Evolutionary conservation across 345 rosid species (phyloP), one percentile per base, ranked within the genome.

Genomic region (Gossypium raimondii): DNA sequence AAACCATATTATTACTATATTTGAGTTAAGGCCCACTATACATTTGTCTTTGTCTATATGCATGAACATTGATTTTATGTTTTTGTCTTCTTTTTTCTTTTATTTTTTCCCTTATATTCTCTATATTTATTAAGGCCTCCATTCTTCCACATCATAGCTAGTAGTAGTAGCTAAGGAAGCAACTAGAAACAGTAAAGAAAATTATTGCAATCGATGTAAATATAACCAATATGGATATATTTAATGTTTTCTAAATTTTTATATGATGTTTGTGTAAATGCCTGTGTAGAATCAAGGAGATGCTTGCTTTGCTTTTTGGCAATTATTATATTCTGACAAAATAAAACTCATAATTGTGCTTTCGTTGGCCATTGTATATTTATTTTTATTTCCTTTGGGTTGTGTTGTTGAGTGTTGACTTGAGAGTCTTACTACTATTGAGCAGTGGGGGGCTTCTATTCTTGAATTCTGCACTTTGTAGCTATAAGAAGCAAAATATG

Each of bases 401-500:
- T 18, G 59, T 9, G 61, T 10, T 9, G 61, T 10, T 57, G 29
- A 57, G 34, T 7, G 56, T 25, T 50, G 43, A 68, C 56, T 68
- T 50, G 24, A 47, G 58, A 22, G n/a, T 68, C 72, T 48, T 14
- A 13, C 8, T 14, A 0, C 43, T 24, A 2, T 48, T 24, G 44
- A 58, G 24, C 41, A 8, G 3, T 25, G 58, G 24, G 44, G 44
- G 53, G 58, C 9, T 48, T 25, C 7, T 68, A 43, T 16, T 67
- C 38, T 24, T 67, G 72, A 34, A 25, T 25, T 45, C 57, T 24
- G 14, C 22, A 57, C 57, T 67, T 48, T 24, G 20, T 8, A 67
- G 57, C 72, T 25, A 50, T 58, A 25, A 68, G 14, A 3, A 14
- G 43, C 72, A 16, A 55, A 68, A 68, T 34, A 88, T 89, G 93